Percentiles rank a stretch among this genome's conserved stretches.
Conservation (phyloP, 129 eudicot genomes). For the Glebionis coronaria region DNA sequence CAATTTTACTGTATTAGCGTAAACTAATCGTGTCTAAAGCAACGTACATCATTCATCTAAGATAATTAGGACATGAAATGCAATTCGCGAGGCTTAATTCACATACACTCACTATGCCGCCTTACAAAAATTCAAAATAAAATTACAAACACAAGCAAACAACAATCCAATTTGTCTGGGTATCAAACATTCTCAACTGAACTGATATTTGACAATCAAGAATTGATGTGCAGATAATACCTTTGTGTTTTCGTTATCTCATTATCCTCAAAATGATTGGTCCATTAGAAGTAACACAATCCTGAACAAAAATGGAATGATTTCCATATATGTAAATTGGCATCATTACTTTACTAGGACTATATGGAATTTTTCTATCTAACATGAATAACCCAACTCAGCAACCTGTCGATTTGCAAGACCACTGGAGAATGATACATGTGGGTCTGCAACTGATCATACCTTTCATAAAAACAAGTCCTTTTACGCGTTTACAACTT, state of each 20-base stretch:
- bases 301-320: constrained; percentile 14
- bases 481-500: constrained; percentile 51
- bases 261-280: constrained; percentile 3
- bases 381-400: constrained; percentile 4
- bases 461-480: not conserved
- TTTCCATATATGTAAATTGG: constrained; percentile 8
- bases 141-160: constrained; percentile 18
- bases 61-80: no score
- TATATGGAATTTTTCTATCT: not conserved
- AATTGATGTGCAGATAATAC: constrained; percentile 7
- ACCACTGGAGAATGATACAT: constrained; percentile 12
- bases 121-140: not conserved
- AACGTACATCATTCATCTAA: no score
- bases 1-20: no score
- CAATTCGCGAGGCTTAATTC: not conserved
- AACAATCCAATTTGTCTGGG: constrained; percentile 3
- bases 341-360: constrained; percentile 2
- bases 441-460: constrained; percentile 12
- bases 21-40: no score
- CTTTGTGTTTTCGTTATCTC: not conserved
- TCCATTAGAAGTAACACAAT: not conserved
- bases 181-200: constrained; percentile 15
- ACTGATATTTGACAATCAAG: constrained; percentile 2
- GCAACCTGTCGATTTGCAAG: constrained; percentile 12
- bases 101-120: not conserved